phyloP scores from a whole-genome alignment of 140 eudicot species.

The Ambrosia hybrid region DNA sequence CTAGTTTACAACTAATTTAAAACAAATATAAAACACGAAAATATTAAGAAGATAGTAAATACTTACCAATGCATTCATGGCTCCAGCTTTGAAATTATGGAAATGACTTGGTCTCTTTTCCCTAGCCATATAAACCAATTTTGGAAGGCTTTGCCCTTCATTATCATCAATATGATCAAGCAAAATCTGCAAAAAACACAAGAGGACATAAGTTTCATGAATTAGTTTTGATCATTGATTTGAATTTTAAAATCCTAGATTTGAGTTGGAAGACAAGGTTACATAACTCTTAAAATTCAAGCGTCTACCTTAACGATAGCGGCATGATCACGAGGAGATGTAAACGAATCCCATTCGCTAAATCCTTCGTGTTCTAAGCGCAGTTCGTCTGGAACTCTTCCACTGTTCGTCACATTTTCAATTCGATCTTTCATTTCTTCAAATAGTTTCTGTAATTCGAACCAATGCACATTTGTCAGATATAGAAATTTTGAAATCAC shows the following conservation, averaged over 20 bases:
- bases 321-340: constrained; percentile 56
- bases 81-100: constrained; percentile 96
- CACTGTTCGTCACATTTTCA: constrained; percentile 45
- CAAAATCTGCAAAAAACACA: constrained; percentile 43
- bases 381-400: constrained; percentile 42
- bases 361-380: constrained; percentile 52
- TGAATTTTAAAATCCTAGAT: neutral
- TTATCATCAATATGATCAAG: constrained; percentile 52
- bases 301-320: constrained; percentile 55
- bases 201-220: neutral
- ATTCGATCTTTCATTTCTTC: constrained; percentile 61
- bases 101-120: constrained; percentile 81
- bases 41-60: neutral
- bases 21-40: too few species aligned
- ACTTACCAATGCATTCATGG: constrained; percentile 90
- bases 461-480: neutral
- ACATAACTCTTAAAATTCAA: neutral
- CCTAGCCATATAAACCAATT: constrained; percentile 80
- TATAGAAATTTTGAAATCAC: neutral
- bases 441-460: constrained; percentile 40
- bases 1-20: too few species aligned
- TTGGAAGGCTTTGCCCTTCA: constrained; percentile 66
- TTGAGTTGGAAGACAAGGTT: neutral
- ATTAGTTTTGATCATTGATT: constrained; percentile 4
- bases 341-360: constrained; percentile 56